Conservation (phyloP, 2,329 filamentous ascomycete genomes). For the Epichloe baconii region DNA sequence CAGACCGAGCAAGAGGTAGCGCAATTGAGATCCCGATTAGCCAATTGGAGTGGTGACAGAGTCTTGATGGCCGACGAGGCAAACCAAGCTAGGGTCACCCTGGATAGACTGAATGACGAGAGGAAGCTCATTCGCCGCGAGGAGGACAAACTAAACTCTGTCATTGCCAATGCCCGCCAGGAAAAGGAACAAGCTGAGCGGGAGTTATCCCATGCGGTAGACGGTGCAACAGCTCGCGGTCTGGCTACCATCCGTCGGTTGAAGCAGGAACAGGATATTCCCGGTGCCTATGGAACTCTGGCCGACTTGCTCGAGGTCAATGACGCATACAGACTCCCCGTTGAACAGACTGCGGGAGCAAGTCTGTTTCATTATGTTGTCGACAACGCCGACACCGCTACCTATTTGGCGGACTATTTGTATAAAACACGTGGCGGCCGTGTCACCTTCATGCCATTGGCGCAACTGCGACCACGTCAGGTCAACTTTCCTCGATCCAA, state of each 20-base stretch:
- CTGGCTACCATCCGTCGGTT: constrained; percentile 76
- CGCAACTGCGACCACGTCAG: constrained; percentile 58
- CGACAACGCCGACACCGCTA: constrained; percentile 79
- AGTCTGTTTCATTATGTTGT: constrained; percentile 95
- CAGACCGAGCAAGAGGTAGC: constrained; percentile 61
- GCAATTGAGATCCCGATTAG: constrained; percentile 56
- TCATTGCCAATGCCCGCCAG: constrained; percentile 60
- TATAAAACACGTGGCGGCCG: constrained; percentile 71
- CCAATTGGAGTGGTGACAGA: constrained; percentile 65
- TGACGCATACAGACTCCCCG: constrained; percentile 74
- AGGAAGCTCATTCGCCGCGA: constrained; percentile 79
- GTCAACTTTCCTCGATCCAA: constrained; percentile 71
- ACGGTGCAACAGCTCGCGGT: constrained; percentile 74
- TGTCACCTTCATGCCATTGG: constrained; percentile 89
- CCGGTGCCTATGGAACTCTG: constrained; percentile 82
- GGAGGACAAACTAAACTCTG: constrained; percentile 71
- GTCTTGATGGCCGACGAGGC: constrained; percentile 61
- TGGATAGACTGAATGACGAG: constrained; percentile 73
- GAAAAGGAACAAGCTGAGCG: constrained; percentile 69
- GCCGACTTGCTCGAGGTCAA: constrained; percentile 84
- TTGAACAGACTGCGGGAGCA: constrained; percentile 84
- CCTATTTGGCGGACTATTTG: constrained; percentile 64
- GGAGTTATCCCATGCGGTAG: constrained; percentile 72
- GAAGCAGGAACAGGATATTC: constrained; percentile 64
- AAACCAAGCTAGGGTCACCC: constrained; percentile 61